Evolutionary conservation across 1,284 basidiomycete genomes (phyloP).

Genomic region (Pseudozyma pruni): DNA sequence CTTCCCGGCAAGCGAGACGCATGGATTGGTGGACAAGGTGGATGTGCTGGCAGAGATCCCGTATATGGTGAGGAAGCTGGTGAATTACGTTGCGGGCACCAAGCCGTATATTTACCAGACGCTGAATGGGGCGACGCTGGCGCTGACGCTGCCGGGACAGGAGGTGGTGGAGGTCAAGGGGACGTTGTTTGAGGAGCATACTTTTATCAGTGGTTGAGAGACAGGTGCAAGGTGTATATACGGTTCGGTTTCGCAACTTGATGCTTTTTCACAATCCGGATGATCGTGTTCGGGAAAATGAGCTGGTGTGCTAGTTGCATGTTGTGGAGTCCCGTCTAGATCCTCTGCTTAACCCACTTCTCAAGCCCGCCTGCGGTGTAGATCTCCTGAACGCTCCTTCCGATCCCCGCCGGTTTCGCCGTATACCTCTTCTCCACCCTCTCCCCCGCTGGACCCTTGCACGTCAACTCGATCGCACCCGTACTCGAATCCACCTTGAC

Average conservation of each 20-base stretch:
- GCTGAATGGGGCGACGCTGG: slow-evolving; percentile 79
- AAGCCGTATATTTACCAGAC: slow-evolving; percentile 95
- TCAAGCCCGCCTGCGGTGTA: slow-evolving; percentile 65
- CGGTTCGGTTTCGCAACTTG: not conserved
- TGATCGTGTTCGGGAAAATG: too few species aligned
- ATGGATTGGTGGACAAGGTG: slow-evolving; percentile 93
- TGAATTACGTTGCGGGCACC: slow-evolving; percentile 88
- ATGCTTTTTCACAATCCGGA: too few species aligned
- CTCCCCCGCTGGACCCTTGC: slow-evolving; percentile 21
- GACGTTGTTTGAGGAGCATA: slow-evolving; percentile 84
- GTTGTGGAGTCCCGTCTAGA: too few species aligned
- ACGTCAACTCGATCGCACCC: slow-evolving; percentile 34
- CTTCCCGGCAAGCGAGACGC: slow-evolving; percentile 60
- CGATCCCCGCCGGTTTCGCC: slow-evolving; percentile 63
- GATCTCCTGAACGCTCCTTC: slow-evolving; percentile 65
- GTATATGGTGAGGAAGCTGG: slow-evolving; percentile 84
- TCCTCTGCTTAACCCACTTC: slow-evolving; percentile 63
- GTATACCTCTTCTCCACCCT: slow-evolving; percentile 38
- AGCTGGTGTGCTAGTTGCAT: too few species aligned
- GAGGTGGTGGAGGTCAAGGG: slow-evolving; percentile 73
- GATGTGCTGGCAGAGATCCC: slow-evolving; percentile 97
- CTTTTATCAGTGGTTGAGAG: slow-evolving; percentile 75
- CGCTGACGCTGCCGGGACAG: slow-evolving; percentile 73
- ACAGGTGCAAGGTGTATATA: not conserved
- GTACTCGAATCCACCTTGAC: slow-evolving; percentile 48